Percentiles rank a stretch among this genome's conserved stretches.
These are phyloP conservation scores for Saturnispora mendoncae DNA, from an alignment of 805 yeast genomes.

Conservation along the genomic window DNA sequence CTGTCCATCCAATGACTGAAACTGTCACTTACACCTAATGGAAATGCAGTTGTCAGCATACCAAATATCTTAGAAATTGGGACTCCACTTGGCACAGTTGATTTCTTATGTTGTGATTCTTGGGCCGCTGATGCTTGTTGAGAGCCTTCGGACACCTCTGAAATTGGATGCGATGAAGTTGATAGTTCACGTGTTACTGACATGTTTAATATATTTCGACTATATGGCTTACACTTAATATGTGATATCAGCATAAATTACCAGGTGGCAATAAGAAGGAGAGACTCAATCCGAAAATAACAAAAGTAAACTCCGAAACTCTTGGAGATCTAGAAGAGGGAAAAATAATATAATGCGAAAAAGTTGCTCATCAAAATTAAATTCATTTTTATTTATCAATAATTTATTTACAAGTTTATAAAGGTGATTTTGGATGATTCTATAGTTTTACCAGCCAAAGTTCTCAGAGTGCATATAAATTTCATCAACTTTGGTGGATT, in stretches of 20 bases:
- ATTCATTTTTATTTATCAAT: too few species aligned
- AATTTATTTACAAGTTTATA: too few species aligned
- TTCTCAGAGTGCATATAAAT: slow-evolving; percentile 43
- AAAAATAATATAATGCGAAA: background rate
- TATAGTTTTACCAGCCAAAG: slow-evolving; percentile 37
- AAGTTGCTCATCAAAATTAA: too few species aligned
- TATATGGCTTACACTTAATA: background rate
- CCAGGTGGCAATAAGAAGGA: background rate
- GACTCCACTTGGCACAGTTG: slow-evolving; percentile 62
- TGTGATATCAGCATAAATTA: background rate
- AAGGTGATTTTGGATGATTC: too few species aligned
- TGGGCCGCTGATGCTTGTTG: too few species aligned
- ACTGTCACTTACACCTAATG: slow-evolving; percentile 45
- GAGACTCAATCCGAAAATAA: background rate
- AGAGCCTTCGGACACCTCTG: background rate
- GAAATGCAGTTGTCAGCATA: slow-evolving; percentile 43
- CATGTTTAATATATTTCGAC: background rate
- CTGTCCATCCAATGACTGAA: slow-evolving; percentile 38
- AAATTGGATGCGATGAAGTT: slow-evolving; percentile 1
- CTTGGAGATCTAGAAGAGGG: background rate
- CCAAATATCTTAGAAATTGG: slow-evolving; percentile 42
- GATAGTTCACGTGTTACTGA: background rate
- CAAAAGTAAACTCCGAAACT: background rate
- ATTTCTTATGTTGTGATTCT: slow-evolving; percentile 31
- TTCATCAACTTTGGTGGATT: slow-evolving; percentile 30